Percentiles rank a stretch among this genome's conserved stretches.
Conservation (phyloP, 2,329 filamentous ascomycete genomes). For the Claviceps lovelessii region DNA sequence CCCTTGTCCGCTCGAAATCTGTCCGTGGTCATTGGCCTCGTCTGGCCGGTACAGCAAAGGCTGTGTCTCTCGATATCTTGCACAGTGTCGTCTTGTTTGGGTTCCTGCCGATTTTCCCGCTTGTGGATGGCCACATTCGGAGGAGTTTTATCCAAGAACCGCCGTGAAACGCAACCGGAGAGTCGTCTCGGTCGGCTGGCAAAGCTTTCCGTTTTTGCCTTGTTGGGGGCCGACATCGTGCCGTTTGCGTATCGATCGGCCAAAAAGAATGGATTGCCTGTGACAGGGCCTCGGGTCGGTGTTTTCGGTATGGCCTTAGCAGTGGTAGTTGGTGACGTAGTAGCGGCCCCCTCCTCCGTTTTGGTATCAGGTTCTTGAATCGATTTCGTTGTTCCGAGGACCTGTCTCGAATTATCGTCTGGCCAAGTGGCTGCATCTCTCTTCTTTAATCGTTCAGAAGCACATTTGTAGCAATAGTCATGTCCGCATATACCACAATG, state of each 20-base stretch:
- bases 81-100: conserved; percentile 4
- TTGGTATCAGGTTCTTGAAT: not conserved
- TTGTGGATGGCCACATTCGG: conserved; percentile 6
- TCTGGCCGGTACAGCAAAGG: conserved; percentile 15
- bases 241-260: conserved; percentile 15
- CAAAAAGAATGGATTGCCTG: conserved; percentile 19
- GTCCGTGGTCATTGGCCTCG: not conserved
- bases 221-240: conserved; percentile 10
- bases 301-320: not conserved
- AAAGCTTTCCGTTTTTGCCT: conserved; percentile 9
- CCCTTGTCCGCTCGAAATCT: conserved; percentile 1
- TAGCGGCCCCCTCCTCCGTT: too few species aligned
- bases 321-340: too few species aligned
- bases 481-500: conserved; percentile 37
- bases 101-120: conserved; percentile 14
- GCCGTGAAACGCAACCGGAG: conserved; percentile 19
- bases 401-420: not conserved
- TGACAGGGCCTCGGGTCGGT: conserved; percentile 8
- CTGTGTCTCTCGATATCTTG: conserved; percentile 14
- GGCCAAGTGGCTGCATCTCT: not conserved
- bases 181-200: conserved; percentile 9
- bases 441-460: conserved; percentile 17
- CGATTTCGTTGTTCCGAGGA: not conserved
- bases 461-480: conserved; percentile 33
- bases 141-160: conserved; percentile 6